Evolutionary conservation across 1,284 basidiomycete genomes (phyloP), one percentile per base, ranked within the genome.

Genomic region (Hemileia vastatrix): DNA sequence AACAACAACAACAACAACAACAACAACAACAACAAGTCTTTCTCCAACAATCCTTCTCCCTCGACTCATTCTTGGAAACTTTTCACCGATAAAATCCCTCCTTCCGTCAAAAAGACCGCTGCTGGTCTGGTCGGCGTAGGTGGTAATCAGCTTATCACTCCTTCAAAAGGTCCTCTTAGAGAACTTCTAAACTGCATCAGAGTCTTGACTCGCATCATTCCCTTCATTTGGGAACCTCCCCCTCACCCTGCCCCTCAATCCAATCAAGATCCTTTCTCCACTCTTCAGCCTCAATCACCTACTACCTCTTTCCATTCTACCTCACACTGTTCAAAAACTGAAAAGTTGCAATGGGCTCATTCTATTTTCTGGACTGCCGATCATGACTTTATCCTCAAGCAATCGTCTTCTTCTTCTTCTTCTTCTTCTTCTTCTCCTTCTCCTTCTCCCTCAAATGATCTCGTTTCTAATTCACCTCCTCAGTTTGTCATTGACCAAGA

Each of bases 151-250:
- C n/a, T n/a, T n/a, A n/a, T n/a, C n/a, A n/a, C n/a, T n/a, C n/a
- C n/a, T n/a, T 47, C 59, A 3, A 62, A 55, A 23, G 59, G 59
- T 13, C 59, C 59, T 2, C n/a, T 44, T 1, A 55, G 59, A 9
- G 59, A 62, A 36, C 54, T 62, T 32, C 53, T 62, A 6, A 62
- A 62, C n/a, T 62, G 59, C 44, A 47, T 62, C 47, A 50, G 59
- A 13, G 53, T 62, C 32, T 19, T 62, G n/a, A 62, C 59, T 23
- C 52, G 59, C 24, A 43, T 62, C 43, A 49, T 62, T 15, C 59
- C 59, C n/a, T 51, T 62, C 3, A 18, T 62, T 18, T 32, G 54
- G 18, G 52, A 62, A 13, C 21, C 19, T 31, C 59, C 11, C 45
- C 44, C 31, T 6, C 11, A 36, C 47, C 36, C 52, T 31, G 55